These are phyloP conservation scores for Penicillium ochrochloron DNA, from an alignment of 495 filamentous ascomycete genomes.

Conservation along the genomic window DNA sequence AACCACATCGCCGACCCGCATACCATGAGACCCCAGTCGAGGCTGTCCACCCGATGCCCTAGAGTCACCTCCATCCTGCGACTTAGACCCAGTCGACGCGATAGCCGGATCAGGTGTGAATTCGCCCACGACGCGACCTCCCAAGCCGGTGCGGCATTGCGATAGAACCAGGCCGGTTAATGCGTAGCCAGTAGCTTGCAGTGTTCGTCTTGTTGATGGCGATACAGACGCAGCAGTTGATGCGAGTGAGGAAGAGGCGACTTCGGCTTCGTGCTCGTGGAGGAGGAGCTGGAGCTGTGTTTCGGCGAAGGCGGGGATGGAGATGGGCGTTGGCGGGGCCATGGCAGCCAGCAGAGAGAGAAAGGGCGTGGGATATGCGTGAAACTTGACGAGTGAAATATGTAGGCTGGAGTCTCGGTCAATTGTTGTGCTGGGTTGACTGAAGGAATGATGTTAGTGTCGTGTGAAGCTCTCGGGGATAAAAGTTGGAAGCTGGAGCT, in stretches of 20 bases:
- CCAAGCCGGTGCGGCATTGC: slow-evolving; percentile 88
- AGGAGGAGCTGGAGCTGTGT: slow-evolving; percentile 79
- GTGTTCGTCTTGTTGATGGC: slow-evolving; percentile 68
- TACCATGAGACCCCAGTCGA: slow-evolving; percentile 74
- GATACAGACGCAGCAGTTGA: slow-evolving; percentile 74
- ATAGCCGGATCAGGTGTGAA: slow-evolving; percentile 76
- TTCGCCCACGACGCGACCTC: slow-evolving; percentile 84
- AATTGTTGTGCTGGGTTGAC: background rate
- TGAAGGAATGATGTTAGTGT: slow-evolving; percentile 37
- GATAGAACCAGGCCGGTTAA: slow-evolving; percentile 75
- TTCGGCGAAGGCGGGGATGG: slow-evolving; percentile 76
- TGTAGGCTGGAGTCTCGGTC: background rate
- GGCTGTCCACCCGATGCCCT: slow-evolving; percentile 42
- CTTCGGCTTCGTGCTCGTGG: slow-evolving; percentile 74
- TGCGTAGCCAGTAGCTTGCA: slow-evolving; percentile 86
- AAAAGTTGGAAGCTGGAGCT: slow-evolving; percentile 14
- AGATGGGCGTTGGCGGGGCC: slow-evolving; percentile 43
- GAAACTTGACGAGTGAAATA: background rate
- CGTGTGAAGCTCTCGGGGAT: slow-evolving; percentile 66
- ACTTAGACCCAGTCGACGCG: slow-evolving; percentile 28
- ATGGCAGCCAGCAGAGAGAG: slow-evolving; percentile 17
- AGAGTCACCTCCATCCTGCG: slow-evolving; percentile 30
- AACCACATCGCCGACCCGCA: slow-evolving; percentile 88
- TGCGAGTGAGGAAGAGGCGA: slow-evolving; percentile 54
- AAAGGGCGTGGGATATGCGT: background rate